phyloP scores from a whole-genome alignment of 2,329 filamentous ascomycete species.

The Chlorencoelia australis region DNA sequence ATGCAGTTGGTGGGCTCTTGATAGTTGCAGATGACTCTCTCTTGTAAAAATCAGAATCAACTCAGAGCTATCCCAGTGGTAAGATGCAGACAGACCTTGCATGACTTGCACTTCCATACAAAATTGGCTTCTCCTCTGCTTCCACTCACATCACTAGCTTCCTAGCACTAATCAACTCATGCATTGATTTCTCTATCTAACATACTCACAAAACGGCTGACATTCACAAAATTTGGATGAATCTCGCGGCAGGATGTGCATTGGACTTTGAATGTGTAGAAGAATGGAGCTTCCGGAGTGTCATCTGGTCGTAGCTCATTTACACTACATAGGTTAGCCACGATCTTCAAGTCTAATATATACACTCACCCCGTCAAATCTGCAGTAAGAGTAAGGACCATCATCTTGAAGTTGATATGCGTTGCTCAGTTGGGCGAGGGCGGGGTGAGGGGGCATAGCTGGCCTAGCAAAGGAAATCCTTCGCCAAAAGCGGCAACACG shows the following conservation, averaged over 20 bases:
- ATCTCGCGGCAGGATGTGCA: constrained; percentile 94
- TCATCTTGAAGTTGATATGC: constrained; percentile 35
- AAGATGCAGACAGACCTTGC: constrained; percentile 58
- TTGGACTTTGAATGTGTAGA: constrained; percentile 96
- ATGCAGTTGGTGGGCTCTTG: constrained; percentile 60
- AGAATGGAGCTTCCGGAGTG: constrained; percentile 73
- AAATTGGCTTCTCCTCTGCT: constrained; percentile 96
- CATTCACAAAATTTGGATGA: constrained; percentile 75
- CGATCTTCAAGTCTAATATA: neutral
- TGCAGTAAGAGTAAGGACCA: constrained; percentile 55
- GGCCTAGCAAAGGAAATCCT: constrained; percentile 6
- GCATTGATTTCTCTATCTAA: neutral
- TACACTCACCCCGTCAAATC: constrained; percentile 60
- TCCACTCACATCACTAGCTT: constrained; percentile 81
- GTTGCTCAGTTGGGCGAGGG: constrained; percentile 1
- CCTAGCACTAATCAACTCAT: constrained; percentile 40
- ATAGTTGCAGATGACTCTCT: constrained; percentile 81
- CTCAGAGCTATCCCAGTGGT: neutral
- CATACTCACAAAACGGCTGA: constrained; percentile 68
- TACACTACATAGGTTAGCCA: constrained; percentile 46
- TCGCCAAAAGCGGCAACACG: constrained; percentile 9
- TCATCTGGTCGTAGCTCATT: constrained; percentile 83
- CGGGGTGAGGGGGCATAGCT: constrained; percentile 2
- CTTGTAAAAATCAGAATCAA: constrained; percentile 32
- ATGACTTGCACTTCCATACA: constrained; percentile 99